phyloP scores from a whole-genome alignment of 768 basidiomycete genomes.

The Pisolithus tinctorius region DNA sequence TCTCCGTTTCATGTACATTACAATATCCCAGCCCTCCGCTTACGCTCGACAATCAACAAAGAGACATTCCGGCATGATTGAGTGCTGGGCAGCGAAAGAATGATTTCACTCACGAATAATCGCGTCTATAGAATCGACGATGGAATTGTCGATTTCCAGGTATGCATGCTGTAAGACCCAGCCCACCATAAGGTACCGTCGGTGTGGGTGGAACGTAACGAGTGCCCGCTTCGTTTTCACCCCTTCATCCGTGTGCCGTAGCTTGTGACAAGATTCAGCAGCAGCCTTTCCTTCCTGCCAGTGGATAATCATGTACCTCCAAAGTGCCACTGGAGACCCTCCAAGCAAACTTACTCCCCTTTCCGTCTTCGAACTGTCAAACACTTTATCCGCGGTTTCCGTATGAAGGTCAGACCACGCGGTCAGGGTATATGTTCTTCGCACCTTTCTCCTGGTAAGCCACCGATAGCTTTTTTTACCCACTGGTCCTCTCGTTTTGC shows the following conservation, averaged over 20 bases:
- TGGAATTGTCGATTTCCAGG: conserved; percentile 28
- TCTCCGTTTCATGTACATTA: conserved; percentile 1
- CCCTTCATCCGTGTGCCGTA: conserved; percentile 21
- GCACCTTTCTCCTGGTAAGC: conserved; percentile 10
- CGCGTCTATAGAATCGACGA: conserved; percentile 28
- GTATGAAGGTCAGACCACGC: conserved; percentile 3
- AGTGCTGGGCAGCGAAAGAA: not conserved
- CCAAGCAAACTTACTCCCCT: conserved; percentile 19
- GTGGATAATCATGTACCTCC: conserved; percentile 7
- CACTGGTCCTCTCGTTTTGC: conserved; percentile 25
- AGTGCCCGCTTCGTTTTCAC: conserved; percentile 22
- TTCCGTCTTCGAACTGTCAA: conserved; percentile 20
- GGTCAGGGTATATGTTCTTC: not conserved
- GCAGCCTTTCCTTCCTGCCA: not conserved
- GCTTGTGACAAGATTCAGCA: conserved; percentile 11
- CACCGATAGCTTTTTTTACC: conserved; percentile 18
- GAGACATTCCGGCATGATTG: conserved; percentile 20
- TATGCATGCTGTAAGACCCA: conserved; percentile 31
- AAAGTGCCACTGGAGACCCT: conserved; percentile 1
- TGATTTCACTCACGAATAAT: conserved; percentile 26
- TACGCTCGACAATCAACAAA: conserved; percentile 25
- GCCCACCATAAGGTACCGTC: conserved; percentile 28
- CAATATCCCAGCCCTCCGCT: conserved; percentile 15
- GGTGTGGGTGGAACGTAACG: conserved; percentile 29
- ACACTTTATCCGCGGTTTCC: conserved; percentile 1